Base-by-base conservation (phyloP, 2,329 filamentous ascomycete species). In the Gnomoniopsis sp. region DNA sequence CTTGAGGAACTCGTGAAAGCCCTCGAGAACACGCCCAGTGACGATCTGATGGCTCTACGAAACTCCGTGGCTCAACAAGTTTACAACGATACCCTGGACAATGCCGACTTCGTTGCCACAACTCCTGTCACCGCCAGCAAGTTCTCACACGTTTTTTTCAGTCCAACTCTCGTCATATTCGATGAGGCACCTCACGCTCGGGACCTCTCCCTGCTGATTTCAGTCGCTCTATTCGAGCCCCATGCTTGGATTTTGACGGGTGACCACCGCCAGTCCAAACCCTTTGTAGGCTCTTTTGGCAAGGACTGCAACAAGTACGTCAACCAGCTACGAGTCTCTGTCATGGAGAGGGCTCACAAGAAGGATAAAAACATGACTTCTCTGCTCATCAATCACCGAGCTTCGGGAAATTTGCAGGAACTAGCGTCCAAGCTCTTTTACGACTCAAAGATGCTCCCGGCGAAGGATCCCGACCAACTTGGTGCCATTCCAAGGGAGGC, bases 161-260 rank as follows among this genome's bases (percentile, higher is more conserved):
- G 23, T 1, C 56, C 56, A 1, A 30, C 1, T 1, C 15, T 58
- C 6, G 46, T 58, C 4, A 44, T 58, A 1, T 43, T 54, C 3
- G 56, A 58, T 14, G 56, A 58, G 21, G 34, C 50, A 1, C 56
- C 50, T 1, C 44, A 54, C 15, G 56, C 56, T 6, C 26, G 56
- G 1, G 56, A 58, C 14, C 12, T 54, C 2, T 46, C 56, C 1
- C 26, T 14, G 4, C 2, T 58, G 36, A 58, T 58, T 15, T 6
- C 56, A 1, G 19, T 58, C 12, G 46, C 56, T 1, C 6, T 21
- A 0, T 58, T 58, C 56, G 15, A 11, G 1, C 56, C 56, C 3
- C 22, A 2, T 4, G 56, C 46, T 0, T 54, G 46, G 46, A 19
- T 58, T n/a, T 49, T 50, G 15, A 46, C 23, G 0, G 56, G 56